Evolutionary conservation across 352 stramenopile genomes (phyloP).

Genomic region (Albugo candida): DNA sequence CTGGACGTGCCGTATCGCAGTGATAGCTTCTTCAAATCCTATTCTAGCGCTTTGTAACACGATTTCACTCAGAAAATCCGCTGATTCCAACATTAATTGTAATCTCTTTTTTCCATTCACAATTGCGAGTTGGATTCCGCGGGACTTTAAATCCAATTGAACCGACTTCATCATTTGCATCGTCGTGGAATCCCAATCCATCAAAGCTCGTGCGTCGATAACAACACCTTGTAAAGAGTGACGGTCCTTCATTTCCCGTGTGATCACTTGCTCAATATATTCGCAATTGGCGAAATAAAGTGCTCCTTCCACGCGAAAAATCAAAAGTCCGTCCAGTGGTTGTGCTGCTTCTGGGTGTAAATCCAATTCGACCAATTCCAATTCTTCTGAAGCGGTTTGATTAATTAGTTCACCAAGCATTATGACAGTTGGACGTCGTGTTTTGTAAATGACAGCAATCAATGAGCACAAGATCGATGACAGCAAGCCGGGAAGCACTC

Average conservation of each 20-base stretch:
- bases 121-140: conserved; percentile 50
- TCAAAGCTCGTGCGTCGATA: conserved; percentile 43
- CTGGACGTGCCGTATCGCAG: no score
- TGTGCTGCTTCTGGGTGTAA: conserved; percentile 19
- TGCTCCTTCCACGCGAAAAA: conserved; percentile 29
- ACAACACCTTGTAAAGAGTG: conserved; percentile 18
- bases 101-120: conserved; percentile 50
- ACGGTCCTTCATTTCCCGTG: conserved; percentile 23
- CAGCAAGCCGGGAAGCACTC: conserved; percentile 23
- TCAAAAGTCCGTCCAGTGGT: conserved; percentile 21
- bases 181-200: conserved; percentile 70
- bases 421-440: conserved; percentile 20
- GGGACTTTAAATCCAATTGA: conserved; percentile 28
- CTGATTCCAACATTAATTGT: conserved; percentile 36
- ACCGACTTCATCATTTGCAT: conserved; percentile 77
- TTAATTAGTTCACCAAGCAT: conserved; percentile 22
- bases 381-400: neutral
- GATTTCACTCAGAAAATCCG: conserved; percentile 42
- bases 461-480: conserved; percentile 37
- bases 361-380: conserved; percentile 22
- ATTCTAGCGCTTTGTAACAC: conserved; percentile 38
- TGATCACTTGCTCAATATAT: conserved; percentile 27
- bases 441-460: conserved; percentile 39
- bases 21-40: conserved; percentile 38
- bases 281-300: conserved; percentile 49